A percentile compares a stretch with the other conserved stretches of the same genome.
Evolutionary conservation across 2,329 filamentous ascomycete genomes (phyloP).

Genomic region (Falciphora oryzae): DNA sequence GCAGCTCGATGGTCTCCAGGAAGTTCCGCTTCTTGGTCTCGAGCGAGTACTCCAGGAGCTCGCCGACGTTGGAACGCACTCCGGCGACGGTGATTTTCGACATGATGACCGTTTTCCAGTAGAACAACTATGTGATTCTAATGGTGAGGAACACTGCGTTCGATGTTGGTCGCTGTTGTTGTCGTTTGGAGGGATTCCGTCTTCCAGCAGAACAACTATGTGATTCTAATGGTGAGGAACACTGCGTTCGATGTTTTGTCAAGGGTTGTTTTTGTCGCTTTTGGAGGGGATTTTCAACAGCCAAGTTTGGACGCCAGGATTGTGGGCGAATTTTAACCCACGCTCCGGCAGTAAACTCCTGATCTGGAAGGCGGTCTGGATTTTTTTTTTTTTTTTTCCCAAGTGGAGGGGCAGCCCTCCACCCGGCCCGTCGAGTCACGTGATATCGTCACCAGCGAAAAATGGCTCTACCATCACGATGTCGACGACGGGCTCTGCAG

Average conservation of each 20-base stretch:
- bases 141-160: conserved; percentile 23
- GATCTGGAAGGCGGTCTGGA: background rate
- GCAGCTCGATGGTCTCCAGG: conserved; percentile 77
- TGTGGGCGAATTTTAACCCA: background rate
- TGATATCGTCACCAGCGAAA: background rate
- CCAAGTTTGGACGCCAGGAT: background rate
- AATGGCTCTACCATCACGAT: background rate
- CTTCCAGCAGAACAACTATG: conserved; percentile 40
- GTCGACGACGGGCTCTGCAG: background rate
- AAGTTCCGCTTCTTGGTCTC: conserved; percentile 99
- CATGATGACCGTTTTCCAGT: conserved; percentile 72
- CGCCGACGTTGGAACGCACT: conserved; percentile 90
- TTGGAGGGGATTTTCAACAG: background rate
- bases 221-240: conserved; percentile 24
- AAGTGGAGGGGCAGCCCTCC: too few species aligned
- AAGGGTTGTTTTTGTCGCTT: background rate
- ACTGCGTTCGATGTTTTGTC: conserved; percentile 15
- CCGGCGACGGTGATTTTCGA: conserved; percentile 67
- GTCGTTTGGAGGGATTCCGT: conserved; percentile 41
- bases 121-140: conserved; percentile 18
- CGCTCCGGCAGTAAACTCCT: background rate
- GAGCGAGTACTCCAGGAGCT: conserved; percentile 86
- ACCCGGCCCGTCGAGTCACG: background rate
- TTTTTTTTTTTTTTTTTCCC: too few species aligned
- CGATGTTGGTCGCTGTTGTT: background rate